Conservation (phyloP, 306 rosid genomes). For the Geum urbanum region DNA sequence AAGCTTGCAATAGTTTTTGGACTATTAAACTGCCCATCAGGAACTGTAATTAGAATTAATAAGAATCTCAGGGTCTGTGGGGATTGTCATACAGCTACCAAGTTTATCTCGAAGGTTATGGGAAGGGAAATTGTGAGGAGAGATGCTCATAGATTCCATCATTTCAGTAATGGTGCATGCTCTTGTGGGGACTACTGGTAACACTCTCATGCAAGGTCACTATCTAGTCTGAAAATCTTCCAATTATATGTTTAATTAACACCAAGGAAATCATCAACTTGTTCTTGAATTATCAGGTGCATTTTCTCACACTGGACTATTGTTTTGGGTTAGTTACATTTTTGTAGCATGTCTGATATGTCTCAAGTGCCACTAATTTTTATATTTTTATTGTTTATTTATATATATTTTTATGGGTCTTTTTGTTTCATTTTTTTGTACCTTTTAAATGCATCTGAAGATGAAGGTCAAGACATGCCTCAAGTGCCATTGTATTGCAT, state of each 20-base stretch:
- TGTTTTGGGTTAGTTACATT: not conserved
- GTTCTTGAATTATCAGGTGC: not conserved
- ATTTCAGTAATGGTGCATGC: conserved; percentile 39
- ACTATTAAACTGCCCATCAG: conserved; percentile 23
- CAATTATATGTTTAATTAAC: no score
- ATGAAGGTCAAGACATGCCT: not conserved
- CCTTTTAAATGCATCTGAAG: not conserved
- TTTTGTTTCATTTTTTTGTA: not conserved
- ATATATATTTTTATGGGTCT: not conserved
- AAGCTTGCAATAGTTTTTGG: conserved; percentile 45
- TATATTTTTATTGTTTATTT: no score
- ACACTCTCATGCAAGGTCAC: not conserved
- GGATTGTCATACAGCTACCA: conserved; percentile 39
- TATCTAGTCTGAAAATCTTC: not conserved
- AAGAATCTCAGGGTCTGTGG: conserved; percentile 48
- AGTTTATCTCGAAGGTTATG: conserved; percentile 35
- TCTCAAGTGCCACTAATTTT: not conserved
- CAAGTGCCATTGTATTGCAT: not conserved
- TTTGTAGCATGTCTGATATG: not conserved
- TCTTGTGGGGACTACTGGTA: conserved; percentile 47
- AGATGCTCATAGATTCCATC: conserved; percentile 43
- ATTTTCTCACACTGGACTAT: not conserved
- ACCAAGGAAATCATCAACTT: not conserved
- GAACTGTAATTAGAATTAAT: conserved; percentile 28
- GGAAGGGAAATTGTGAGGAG: conserved; percentile 39